A percentile compares a stretch with the other conserved stretches of the same genome.
Conservation (phyloP, 441 rosid species). For the Jatropha multifida region DNA sequence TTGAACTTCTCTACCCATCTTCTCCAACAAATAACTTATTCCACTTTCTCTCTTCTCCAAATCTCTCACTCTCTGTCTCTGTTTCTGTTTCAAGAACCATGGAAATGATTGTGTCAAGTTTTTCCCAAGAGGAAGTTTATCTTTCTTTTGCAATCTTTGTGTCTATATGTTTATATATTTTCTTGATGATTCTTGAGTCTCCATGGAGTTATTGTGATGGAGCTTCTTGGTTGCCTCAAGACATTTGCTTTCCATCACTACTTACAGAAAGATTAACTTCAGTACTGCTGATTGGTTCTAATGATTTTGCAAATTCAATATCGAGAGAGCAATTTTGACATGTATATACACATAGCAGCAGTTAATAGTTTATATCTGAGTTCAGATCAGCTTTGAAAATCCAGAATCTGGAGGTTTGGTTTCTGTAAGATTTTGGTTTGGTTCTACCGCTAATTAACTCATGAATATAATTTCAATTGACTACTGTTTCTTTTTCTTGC, state of each 20-base stretch:
- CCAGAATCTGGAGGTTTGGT: no score
- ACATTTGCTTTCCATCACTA: background rate
- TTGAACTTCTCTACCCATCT: background rate
- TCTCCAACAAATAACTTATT: background rate
- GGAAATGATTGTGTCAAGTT: background rate
- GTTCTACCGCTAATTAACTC: no score
- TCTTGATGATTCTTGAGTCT: conserved; percentile 14
- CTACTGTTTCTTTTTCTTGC: no score
- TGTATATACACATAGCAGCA: no score
- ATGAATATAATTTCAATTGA: no score
- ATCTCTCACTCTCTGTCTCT: background rate
- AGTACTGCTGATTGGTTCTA: background rate
- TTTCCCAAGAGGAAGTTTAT: background rate
- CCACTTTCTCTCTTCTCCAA: background rate
- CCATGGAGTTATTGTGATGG: conserved; percentile 9
- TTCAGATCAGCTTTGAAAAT: no score
- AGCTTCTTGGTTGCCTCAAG: background rate
- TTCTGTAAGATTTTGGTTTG: no score
- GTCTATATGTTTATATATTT: conserved; percentile 6
- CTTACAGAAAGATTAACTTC: conserved; percentile 4
- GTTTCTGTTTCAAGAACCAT: background rate
- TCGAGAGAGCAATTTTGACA: no score
- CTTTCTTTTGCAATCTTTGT: conserved; percentile 14
- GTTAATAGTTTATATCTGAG: no score
- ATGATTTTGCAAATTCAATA: background rate